Percentiles rank a stretch among this genome's conserved stretches.
Conservation (phyloP, 163 green algal species). For the Prototheca wickerhamii region DNA sequence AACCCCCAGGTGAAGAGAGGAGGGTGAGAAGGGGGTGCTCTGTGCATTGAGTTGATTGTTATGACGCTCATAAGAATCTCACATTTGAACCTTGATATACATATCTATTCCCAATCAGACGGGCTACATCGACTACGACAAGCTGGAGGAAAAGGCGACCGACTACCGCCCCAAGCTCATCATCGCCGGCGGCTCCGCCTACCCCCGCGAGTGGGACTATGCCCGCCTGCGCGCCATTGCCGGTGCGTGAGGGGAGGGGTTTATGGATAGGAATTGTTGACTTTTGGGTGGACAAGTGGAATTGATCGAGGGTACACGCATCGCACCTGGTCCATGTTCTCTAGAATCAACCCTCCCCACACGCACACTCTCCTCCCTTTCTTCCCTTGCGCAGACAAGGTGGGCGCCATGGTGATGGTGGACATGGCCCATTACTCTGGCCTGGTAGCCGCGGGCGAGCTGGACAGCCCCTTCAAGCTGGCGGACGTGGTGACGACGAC, state of each 20-base stretch:
- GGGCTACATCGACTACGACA: slow-evolving; percentile 76
- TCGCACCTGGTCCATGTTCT: not conserved
- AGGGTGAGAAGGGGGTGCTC: not conserved
- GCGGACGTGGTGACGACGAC: slow-evolving; percentile 81
- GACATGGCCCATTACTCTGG: slow-evolving; percentile 84
- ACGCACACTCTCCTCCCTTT: not conserved
- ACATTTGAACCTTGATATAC: too few species aligned
- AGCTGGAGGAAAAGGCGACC: slow-evolving; percentile 70
- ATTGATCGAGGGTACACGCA: not conserved
- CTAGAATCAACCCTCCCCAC: not conserved
- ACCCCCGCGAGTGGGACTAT: slow-evolving; percentile 83
- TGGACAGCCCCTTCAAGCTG: slow-evolving; percentile 61
- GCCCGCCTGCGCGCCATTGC: slow-evolving; percentile 60
- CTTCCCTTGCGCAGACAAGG: slow-evolving; percentile 28
- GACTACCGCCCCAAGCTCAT: slow-evolving; percentile 81
- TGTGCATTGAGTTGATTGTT: too few species aligned
- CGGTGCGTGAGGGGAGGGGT: slow-evolving; percentile 18
- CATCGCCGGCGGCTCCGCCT: slow-evolving; percentile 71
- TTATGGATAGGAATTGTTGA: not conserved
- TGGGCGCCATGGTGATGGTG: slow-evolving; percentile 66
- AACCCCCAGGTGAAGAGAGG: slow-evolving; percentile 42
- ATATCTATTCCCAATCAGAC: too few species aligned
- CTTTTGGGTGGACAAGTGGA: not conserved
- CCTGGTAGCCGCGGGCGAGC: slow-evolving; percentile 63
- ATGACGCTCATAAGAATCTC: too few species aligned